phyloP scores from a whole-genome alignment of 768 basidiomycete species.

The Sistotremastrum suecicum region DNA sequence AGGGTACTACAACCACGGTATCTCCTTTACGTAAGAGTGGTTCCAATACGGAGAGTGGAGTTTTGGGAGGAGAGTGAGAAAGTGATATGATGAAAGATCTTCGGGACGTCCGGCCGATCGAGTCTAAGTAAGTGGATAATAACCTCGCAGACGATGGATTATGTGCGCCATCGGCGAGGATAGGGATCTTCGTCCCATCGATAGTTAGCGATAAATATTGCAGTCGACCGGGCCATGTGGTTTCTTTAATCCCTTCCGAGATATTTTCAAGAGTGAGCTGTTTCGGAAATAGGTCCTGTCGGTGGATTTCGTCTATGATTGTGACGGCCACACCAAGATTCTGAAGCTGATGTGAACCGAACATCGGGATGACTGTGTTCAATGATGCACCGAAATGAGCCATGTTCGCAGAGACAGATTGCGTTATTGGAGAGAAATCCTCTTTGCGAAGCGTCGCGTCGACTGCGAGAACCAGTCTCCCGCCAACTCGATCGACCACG shows the following conservation, averaged over 20 bases:
- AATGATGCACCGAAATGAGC: constrained; percentile 31
- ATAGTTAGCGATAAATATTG: constrained; percentile 41
- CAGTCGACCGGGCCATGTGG: constrained; percentile 74
- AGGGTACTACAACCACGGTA: constrained; percentile 40
- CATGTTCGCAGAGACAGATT: constrained; percentile 29
- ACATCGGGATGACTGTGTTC: constrained; percentile 43
- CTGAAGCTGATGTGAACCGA: constrained; percentile 72
- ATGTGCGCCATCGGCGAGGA: constrained; percentile 90
- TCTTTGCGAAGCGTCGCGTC: constrained; percentile 22
- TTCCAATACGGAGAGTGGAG: constrained; percentile 51
- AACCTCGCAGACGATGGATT: constrained; percentile 65
- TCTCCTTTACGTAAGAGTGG: constrained; percentile 40
- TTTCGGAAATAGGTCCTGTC: constrained; percentile 10
- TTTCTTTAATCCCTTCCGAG: constrained; percentile 38
- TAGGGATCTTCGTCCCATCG: constrained; percentile 8
- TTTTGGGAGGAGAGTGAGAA: constrained; percentile 81
- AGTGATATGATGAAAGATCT: constrained; percentile 53
- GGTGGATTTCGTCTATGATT: constrained; percentile 43
- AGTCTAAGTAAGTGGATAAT: constrained; percentile 48
- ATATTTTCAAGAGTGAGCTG: constrained; percentile 39
- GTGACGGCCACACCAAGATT: constrained; percentile 65
- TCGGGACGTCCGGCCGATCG: constrained; percentile 28
- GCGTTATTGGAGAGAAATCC: constrained; percentile 25
- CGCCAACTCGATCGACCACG: constrained; percentile 30
- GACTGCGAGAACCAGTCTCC: constrained; percentile 13